Base-by-base conservation (phyloP, 2,329 filamentous ascomycete species). In the Diaporthe vexans region DNA sequence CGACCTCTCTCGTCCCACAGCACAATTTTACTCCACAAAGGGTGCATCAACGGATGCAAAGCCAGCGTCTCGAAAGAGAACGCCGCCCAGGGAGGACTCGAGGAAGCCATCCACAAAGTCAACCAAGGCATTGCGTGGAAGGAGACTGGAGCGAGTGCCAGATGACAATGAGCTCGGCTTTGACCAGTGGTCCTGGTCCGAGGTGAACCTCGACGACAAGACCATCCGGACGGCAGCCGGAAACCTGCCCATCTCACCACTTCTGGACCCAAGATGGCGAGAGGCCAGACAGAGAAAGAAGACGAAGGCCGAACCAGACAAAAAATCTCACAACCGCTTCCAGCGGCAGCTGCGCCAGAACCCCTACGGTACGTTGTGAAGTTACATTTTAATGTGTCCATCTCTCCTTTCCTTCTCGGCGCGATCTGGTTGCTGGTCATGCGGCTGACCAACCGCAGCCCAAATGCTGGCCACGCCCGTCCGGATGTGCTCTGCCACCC, bases 331-430 rank as follows among this genome's bases (percentile, higher is more conserved):
- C 43, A 79, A 75, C 48, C 79, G 79, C 3, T 89, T 94, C 74
- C 90, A 92, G 78, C 86, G 85, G 73, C 88, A 89, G 74, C 83
- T 95, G 1, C 84, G 84, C 40, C 86, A 86, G 51, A 95, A 94
- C 77, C 86, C 91, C 3, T 94, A 90, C 77, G 93, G 92, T 93
- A 84, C 40, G 84, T 71, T 48, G 29, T 40, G 9, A 37, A 17
- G 21, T 13, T 56, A 29, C 26, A 29, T 1, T 51, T 5, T 37
- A 72, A 75, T 68, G 67, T 54, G 71, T 26, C n/a, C 17, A 26
- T 5, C 33, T 54, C 29, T 29, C 24, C 10, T 67, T 33, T 26
- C 48, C 8, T 68, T 52, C 48, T 40, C 15, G 33, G 29, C 52
- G 71, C 7, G 73, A 33, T 35, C 5, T 54, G 43, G 68, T 48